Evolutionary conservation across 495 filamentous ascomycete species (phyloP).

Genomic region (Aspergillus taichungensis): DNA sequence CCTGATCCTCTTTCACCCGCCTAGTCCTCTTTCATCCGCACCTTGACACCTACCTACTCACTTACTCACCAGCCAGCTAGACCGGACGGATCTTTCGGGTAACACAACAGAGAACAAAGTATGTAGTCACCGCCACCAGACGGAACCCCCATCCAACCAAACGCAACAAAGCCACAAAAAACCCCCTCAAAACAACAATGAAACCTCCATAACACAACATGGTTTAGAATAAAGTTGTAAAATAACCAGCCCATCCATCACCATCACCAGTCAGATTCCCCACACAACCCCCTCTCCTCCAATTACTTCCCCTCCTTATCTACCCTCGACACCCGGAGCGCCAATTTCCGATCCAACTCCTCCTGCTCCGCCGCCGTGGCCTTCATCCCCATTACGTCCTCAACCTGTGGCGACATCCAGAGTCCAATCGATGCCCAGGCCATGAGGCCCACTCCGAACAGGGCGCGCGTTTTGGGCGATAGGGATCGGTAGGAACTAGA

Average conservation of each 20-base stretch:
- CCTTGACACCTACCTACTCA: no score
- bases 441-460: slow-evolving; percentile 58
- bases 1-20: no score
- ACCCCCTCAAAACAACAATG: not conserved
- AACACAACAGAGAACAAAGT: no score
- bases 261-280: slow-evolving; percentile 1
- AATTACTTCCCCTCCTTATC: slow-evolving; percentile 16
- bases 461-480: slow-evolving; percentile 49
- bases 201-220: no score
- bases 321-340: slow-evolving; percentile 37
- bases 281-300: slow-evolving; percentile 4
- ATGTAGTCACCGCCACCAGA: not conserved
- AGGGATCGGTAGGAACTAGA: slow-evolving; percentile 52
- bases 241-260: slow-evolving; percentile 1
- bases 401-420: slow-evolving; percentile 48
- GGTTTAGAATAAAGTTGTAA: not conserved
- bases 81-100: no score
- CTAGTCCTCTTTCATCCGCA: no score
- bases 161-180: not conserved
- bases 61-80: no score
- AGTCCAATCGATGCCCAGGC: slow-evolving; percentile 55
- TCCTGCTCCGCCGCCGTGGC: slow-evolving; percentile 54
- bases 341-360: slow-evolving; percentile 40
- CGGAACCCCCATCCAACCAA: not conserved
- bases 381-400: slow-evolving; percentile 52